Evolutionary conservation across 1,284 basidiomycete genomes (phyloP).

Genomic region (Xerocomus cyaneibrunnescens): DNA sequence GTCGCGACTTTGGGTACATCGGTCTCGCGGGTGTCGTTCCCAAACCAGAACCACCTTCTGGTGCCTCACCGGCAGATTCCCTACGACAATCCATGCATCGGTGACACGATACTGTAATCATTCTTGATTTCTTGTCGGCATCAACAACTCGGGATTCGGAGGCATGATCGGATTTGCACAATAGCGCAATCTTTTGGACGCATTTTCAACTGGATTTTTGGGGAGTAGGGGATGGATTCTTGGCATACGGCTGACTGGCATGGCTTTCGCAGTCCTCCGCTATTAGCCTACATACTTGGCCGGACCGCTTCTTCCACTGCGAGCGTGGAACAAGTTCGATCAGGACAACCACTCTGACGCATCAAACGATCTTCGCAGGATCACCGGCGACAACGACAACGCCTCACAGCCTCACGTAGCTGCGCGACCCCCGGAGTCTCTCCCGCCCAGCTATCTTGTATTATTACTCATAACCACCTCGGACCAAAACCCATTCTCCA

Average conservation of each 20-base stretch:
- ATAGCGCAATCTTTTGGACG: conserved; percentile 27
- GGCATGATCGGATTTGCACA: conserved; percentile 32
- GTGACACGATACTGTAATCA: conserved; percentile 17
- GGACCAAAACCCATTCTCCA: conserved; percentile 19
- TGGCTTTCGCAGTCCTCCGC: conserved; percentile 9
- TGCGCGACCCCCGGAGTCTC: conserved; percentile 13
- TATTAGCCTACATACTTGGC: conserved; percentile 11
- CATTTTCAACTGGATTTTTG: conserved; percentile 29
- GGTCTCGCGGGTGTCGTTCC: conserved; percentile 66
- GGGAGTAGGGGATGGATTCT: conserved; percentile 17
- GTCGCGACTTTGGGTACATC: conserved; percentile 66
- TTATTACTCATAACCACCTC: conserved; percentile 38
- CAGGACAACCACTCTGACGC: conserved; percentile 14
- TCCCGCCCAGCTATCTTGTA: conserved; percentile 24
- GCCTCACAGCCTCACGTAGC: conserved; percentile 23
- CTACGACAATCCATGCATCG: conserved; percentile 35
- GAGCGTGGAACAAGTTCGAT: conserved; percentile 28
- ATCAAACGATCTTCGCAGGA: conserved; percentile 27
- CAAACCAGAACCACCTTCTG: conserved; percentile 46
- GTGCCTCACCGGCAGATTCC: conserved; percentile 31
- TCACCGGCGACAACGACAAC: conserved; percentile 20
- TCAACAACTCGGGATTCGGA: conserved; percentile 28
- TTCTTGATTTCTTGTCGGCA: conserved; percentile 36
- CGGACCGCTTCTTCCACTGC: conserved; percentile 17
- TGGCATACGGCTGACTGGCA: conserved; percentile 19